Evolutionary conservation across 768 basidiomycete species (phyloP).

Genomic region (Boletus eberwhitei): DNA sequence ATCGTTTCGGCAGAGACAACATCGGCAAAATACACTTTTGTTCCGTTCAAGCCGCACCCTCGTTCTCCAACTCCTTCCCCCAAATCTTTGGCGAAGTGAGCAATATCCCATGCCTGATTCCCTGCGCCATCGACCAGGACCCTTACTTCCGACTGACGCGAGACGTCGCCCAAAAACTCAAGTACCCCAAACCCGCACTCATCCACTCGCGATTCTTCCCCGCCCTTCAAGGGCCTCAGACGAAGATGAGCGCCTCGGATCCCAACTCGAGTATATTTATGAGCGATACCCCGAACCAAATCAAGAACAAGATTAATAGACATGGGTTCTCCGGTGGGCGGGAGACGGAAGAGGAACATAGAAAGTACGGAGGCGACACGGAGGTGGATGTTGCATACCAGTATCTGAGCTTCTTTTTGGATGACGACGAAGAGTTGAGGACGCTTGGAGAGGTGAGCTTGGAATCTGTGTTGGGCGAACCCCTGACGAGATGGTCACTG

Average conservation of each 20-base stretch:
- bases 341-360: conserved; percentile 95
- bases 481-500: not conserved
- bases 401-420: conserved; percentile 92
- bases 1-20: conserved; percentile 69
- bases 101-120: conserved; percentile 90
- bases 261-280: conserved; percentile 93
- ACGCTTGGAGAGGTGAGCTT: conserved; percentile 63
- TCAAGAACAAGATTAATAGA: conserved; percentile 95
- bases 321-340: conserved; percentile 96
- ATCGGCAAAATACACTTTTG: conserved; percentile 98
- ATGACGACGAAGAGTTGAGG: conserved; percentile 87
- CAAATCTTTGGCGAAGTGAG: conserved; percentile 86
- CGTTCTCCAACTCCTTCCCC: conserved; percentile 98
- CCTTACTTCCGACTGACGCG: conserved; percentile 97
- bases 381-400: conserved; percentile 97
- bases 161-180: conserved; percentile 90
- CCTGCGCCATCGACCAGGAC: conserved; percentile 97
- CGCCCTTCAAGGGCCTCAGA: conserved; percentile 94
- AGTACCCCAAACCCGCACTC: conserved; percentile 91
- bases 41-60: conserved; percentile 91
- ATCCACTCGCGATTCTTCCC: conserved; percentile 98
- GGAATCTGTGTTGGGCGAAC: too few species aligned
- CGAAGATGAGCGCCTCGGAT: conserved; percentile 98
- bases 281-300: conserved; percentile 88
- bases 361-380: conserved; percentile 82